Evolutionary conservation across 2,329 filamentous ascomycete species (phyloP), one percentile per base, ranked within the genome.

Genomic region (Talaromyces amestolkiae): DNA sequence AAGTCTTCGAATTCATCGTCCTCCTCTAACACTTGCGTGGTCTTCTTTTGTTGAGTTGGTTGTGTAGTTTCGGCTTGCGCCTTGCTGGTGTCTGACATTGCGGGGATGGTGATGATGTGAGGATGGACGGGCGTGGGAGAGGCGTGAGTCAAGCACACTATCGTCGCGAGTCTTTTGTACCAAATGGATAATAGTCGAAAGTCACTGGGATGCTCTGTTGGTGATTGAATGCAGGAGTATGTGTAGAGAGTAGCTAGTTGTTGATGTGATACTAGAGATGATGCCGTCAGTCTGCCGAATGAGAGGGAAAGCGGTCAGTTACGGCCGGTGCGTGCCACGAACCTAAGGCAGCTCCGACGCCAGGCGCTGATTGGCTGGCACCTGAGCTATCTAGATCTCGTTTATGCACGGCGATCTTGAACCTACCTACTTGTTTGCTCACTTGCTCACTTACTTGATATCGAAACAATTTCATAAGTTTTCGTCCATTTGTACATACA

Each of bases 1-100:
- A 99, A 99, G 79, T 99, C 95, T 78, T 99, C 95, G 74, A 99
- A 99, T 82, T 99, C 95, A 79, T 99, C 95, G 76, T 99, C 95
- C 78, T 99, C 95, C 79, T 97, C 95, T 33, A 98, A 85, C 66
- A 91, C 86, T 39, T 89, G 82, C 66, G 87, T 83, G 78, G 90
- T 90, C 75, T 88, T 83, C 73, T 87, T 82, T 39, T 66, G 64
- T 70, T 83, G 82, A 70, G 84, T 81, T 74, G 80, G 82, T 76
- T 79, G 73, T 62, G 77, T 72, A 65, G 74, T 65, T 65, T 80
- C 75, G 64, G 69, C 74, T 73, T 75, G 77, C 68, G 72, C 73
- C 66, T 78, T 70, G 65, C 49, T 62, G 43, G 72, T 72, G 67
- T 75, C 77, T 66, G 84, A 85, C 84, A 86, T 86, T 67, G 61